A percentile compares a stretch with the other conserved stretches of the same genome.
phyloP scores from a whole-genome alignment of 768 basidiomycete species.

The Mycena haematopus region DNA sequence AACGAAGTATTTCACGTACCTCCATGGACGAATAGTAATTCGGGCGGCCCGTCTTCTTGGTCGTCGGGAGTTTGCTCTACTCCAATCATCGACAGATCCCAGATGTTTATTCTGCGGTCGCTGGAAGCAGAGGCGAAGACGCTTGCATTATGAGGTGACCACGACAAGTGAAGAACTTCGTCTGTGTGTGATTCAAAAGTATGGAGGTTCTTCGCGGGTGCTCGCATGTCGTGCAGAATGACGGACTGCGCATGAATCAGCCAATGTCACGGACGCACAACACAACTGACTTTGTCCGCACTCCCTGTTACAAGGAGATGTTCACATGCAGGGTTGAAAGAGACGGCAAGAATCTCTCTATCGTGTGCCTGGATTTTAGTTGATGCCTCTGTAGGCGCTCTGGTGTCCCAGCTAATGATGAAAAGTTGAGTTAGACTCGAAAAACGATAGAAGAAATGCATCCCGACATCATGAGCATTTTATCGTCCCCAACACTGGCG shows the following conservation, averaged over 20 bases:
- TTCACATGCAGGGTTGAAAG: slow-evolving; percentile 85
- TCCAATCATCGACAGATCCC: slow-evolving; percentile 93
- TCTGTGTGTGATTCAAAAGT: slow-evolving; percentile 93
- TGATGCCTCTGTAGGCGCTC: slow-evolving; percentile 71
- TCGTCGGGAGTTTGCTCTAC: slow-evolving; percentile 98
- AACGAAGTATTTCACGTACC: slow-evolving; percentile 53
- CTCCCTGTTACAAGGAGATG: slow-evolving; percentile 89
- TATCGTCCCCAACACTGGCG: slow-evolving; percentile 96
- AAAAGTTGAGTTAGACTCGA: slow-evolving; percentile 1
- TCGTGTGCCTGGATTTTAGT: slow-evolving; percentile 85
- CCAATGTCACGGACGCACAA: neutral
- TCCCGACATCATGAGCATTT: slow-evolving; percentile 88
- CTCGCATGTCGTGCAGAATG: slow-evolving; percentile 85
- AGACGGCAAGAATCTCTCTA: slow-evolving; percentile 87
- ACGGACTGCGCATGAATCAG: slow-evolving; percentile 64
- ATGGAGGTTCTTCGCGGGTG: slow-evolving; percentile 79
- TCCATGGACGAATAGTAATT: slow-evolving; percentile 94
- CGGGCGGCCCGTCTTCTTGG: slow-evolving; percentile 97
- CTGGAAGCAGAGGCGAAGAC: slow-evolving; percentile 95
- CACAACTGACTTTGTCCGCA: slow-evolving; percentile 77
- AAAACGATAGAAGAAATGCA: neutral
- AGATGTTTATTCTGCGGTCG: slow-evolving; percentile 92
- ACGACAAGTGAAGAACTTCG: slow-evolving; percentile 91
- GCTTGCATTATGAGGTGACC: slow-evolving; percentile 93
- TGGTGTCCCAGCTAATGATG: slow-evolving; percentile 85